Evolutionary conservation across 2,329 filamentous ascomycete species (phyloP), one percentile per base, ranked within the genome.

Genomic region (Alternaria brassicae): DNA sequence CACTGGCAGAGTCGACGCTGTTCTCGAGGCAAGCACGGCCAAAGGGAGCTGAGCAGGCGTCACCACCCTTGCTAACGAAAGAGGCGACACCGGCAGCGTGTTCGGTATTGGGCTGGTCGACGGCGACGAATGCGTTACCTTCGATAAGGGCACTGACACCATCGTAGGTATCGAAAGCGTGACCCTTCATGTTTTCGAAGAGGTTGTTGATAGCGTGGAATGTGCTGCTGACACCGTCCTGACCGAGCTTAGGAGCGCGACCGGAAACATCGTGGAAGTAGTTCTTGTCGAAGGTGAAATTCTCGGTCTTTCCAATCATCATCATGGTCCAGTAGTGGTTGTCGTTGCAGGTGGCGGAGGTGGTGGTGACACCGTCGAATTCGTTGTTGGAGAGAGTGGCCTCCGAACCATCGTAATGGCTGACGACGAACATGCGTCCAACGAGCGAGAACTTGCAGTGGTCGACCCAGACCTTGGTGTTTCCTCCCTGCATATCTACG

Each of bases 251-350:
- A 28, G 81, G 81, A 5, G 75, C 71, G 41, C 81, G 80, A 13
- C 81, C 81, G 2, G 79, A 79, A 19, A 78, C 74, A 65, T 82
- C 71, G 70, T 81, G 79, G 63, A 81, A 72, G 67, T 79, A 82
- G 72, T 83, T 83, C 41, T 76, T 74, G 51, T 77, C 74, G 15
- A 82, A 65, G 8, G 81, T 83, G 41, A 80, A 72, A 28, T 76
- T 67, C 58, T 82, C 81, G 19, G 69, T 69, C 9, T 75, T 72
- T 9, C 78, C 81, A 37, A 73, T 70, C 61, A 82, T 75, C 53
- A 81, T 77, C 52, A 81, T 72, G 4, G 72, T 74, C 82, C 81
- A 83, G 74, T 84, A 84, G 65, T 82, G 81, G 42, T 83, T 73
- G 23, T 71, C 72, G 56, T 83, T 79, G 62, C 81, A 83, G 25